phyloP scores from a whole-genome alignment of 352 stramenopile species.

The Pythium brassicae region DNA sequence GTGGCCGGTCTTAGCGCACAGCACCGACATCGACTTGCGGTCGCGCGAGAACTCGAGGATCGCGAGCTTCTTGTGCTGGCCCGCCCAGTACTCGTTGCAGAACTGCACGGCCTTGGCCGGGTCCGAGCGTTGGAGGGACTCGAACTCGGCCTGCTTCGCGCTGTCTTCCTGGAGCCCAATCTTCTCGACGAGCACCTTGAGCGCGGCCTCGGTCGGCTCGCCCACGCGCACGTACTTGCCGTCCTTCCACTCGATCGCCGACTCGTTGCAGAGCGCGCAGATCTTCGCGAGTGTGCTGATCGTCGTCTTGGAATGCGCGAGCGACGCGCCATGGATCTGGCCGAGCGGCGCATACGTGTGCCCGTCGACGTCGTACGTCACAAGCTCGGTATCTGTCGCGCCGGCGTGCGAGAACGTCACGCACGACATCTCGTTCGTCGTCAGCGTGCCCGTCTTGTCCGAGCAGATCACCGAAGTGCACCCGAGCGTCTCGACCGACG shows the following conservation, averaged over 20 bases:
- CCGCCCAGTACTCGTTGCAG: conserved; percentile 75
- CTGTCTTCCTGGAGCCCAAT: conserved; percentile 82
- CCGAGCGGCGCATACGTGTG: conserved; percentile 92
- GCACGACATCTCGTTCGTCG: conserved; percentile 97
- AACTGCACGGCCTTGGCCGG: conserved; percentile 76
- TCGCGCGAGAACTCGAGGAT: conserved; percentile 96
- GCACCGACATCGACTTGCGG: conserved; percentile 98
- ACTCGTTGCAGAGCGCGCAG: conserved; percentile 97
- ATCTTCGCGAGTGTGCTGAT: conserved; percentile 88
- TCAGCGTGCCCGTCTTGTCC: conserved; percentile 95
- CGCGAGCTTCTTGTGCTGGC: conserved; percentile 87
- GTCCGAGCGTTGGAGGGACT: conserved; percentile 48
- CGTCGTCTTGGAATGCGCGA: conserved; percentile 63
- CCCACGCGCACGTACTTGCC: conserved; percentile 90
- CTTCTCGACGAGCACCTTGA: conserved; percentile 95
- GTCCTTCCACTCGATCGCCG: conserved; percentile 84
- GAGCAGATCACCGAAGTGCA: conserved; percentile 95
- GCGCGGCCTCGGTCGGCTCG: conserved; percentile 96
- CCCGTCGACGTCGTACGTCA: conserved; percentile 91
- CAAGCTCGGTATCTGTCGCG: conserved; percentile 59
- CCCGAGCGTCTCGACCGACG: conserved; percentile 97
- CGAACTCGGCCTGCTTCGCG: conserved; percentile 59
- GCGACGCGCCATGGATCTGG: conserved; percentile 44
- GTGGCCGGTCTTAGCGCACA: conserved; percentile 63
- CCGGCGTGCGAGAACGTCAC: conserved; percentile 74